A percentile compares a stretch with the other conserved stretches of the same genome.
These are phyloP conservation scores for Talaromyces sp. DNA, from an alignment of 2,329 filamentous ascomycete species.

Conservation along the genomic window DNA sequence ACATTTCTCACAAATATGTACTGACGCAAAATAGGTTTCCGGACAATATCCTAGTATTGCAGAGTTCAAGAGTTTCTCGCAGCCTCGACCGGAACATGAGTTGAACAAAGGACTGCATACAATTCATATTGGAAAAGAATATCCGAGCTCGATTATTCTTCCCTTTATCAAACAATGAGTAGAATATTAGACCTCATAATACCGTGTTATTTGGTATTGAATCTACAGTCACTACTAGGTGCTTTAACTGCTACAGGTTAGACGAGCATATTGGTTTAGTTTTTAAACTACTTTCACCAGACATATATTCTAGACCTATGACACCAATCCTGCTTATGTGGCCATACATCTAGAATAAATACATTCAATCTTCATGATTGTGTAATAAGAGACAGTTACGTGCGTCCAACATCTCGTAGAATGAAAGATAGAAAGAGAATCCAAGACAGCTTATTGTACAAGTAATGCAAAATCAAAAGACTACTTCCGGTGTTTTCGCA, in stretches of 20 bases:
- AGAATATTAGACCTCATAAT: no score
- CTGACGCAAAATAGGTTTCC: constrained; percentile 21
- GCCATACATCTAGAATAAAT: no score
- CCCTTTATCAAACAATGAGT: constrained; percentile 29
- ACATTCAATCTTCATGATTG: neutral
- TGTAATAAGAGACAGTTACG: neutral
- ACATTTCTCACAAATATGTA: neutral
- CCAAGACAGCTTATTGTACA: neutral
- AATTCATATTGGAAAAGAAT: constrained; percentile 38
- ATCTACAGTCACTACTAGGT: neutral
- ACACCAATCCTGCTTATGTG: no score
- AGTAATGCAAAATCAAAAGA: neutral
- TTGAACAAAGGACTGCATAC: constrained; percentile 40
- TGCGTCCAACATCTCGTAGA: neutral
- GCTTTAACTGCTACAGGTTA: no score
- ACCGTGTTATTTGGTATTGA: neutral
- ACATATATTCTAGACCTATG: neutral
- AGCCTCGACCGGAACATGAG: constrained; percentile 40
- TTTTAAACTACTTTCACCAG: no score
- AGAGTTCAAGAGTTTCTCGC: constrained; percentile 39
- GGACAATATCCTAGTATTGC: constrained; percentile 39
- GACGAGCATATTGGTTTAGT: neutral
- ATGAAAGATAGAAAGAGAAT: neutral
- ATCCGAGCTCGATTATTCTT: constrained; percentile 39
- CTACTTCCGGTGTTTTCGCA: no score